Percentiles rank a stretch among this genome's conserved stretches.
Conservation (phyloP, 139 green algal genomes). For the Bryopsis sp. region DNA sequence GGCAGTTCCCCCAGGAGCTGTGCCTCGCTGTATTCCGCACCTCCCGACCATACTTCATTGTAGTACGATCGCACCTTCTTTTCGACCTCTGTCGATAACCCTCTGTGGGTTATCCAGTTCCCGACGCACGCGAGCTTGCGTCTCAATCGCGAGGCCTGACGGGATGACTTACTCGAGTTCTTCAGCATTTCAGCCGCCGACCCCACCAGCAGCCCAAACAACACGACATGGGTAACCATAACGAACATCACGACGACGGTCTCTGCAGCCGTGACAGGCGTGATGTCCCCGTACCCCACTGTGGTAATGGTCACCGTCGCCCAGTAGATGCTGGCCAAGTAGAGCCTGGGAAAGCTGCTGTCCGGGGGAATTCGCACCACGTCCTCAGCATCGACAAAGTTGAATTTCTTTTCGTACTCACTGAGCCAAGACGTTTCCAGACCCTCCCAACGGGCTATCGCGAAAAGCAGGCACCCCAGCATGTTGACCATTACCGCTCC, state of each 20-base stretch:
- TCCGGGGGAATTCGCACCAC: not conserved
- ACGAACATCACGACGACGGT: conserved; percentile 12
- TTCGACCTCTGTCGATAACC: no score
- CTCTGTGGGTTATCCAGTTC: conserved; percentile 15
- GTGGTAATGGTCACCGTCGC: conserved; percentile 16
- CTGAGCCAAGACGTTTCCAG: not conserved
- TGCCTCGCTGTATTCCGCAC: no score
- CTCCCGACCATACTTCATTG: no score
- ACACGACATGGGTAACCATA: conserved; percentile 8
- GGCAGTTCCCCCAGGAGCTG: no score
- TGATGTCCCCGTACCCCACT: conserved; percentile 20
- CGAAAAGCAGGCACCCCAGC: not conserved
- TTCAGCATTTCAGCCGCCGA: conserved; percentile 13
- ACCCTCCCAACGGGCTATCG: not conserved
- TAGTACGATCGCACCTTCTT: no score
- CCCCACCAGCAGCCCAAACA: conserved; percentile 17
- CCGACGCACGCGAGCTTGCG: not conserved
- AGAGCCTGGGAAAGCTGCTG: not conserved
- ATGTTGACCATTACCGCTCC: not conserved
- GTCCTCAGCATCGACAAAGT: not conserved
- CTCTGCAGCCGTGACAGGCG: not conserved
- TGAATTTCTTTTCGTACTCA: no score
- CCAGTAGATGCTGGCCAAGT: conserved; percentile 16
- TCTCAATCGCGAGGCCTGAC: not conserved
- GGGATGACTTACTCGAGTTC: not conserved